Evolutionary conservation across 1,284 basidiomycete genomes (phyloP).

Genomic region (Agaricales sp.): DNA sequence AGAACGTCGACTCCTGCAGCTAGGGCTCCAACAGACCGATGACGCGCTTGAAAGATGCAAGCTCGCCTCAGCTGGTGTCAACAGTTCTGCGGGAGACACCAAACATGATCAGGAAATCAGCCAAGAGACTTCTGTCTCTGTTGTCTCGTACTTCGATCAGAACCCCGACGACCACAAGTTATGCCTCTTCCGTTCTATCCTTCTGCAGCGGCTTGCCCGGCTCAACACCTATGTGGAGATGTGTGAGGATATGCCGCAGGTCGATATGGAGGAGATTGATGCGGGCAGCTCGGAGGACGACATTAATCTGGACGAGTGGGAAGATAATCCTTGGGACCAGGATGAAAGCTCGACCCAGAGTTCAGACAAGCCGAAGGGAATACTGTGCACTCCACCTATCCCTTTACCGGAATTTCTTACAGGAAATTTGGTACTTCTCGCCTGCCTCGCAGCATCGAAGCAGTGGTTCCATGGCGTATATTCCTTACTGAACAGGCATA

Average conservation of each 20-base stretch:
- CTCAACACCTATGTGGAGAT: slow-evolving; percentile 61
- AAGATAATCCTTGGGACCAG: slow-evolving; percentile 78
- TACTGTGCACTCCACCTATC: slow-evolving; percentile 28
- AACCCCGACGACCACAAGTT: slow-evolving; percentile 49
- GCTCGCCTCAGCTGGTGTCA: slow-evolving; percentile 11
- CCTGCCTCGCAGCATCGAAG: slow-evolving; percentile 56
- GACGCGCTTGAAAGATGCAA: slow-evolving; percentile 36
- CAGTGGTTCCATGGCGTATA: slow-evolving; percentile 49
- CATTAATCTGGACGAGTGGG: slow-evolving; percentile 46
- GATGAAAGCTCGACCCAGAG: slow-evolving; percentile 19
- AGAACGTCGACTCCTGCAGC: slow-evolving; percentile 47
- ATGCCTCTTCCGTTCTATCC: slow-evolving; percentile 47
- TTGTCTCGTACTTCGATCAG: slow-evolving; percentile 38
- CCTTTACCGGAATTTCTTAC: slow-evolving; percentile 56
- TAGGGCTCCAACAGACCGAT: slow-evolving; percentile 51
- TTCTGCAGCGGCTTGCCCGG: slow-evolving; percentile 54
- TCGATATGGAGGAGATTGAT: slow-evolving; percentile 15
- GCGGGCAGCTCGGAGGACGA: slow-evolving; percentile 18
- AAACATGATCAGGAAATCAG: slow-evolving; percentile 6
- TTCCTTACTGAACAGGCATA: slow-evolving; percentile 50
- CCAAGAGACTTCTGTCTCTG: slow-evolving; percentile 18
- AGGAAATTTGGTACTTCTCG: slow-evolving; percentile 44
- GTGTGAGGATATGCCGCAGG: slow-evolving; percentile 27
- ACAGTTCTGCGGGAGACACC: slow-evolving; percentile 11
- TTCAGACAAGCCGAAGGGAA: slow-evolving; percentile 13